Conservation (phyloP, 768 basidiomycete genomes). For the Serendipita sp. region DNA sequence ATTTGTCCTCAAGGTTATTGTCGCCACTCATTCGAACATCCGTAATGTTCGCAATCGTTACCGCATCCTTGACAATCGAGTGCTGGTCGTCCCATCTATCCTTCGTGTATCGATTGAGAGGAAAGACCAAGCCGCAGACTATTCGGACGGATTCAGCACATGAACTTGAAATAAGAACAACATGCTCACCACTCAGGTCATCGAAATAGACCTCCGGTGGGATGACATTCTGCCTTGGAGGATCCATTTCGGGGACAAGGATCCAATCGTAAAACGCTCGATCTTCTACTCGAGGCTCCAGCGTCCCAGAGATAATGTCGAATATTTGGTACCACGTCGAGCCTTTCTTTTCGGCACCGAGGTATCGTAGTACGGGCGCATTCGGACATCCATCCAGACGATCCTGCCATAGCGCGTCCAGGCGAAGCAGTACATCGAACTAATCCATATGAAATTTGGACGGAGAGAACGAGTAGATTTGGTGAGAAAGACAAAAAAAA, state of each 20-base stretch:
- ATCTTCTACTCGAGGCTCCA: constrained; percentile 25
- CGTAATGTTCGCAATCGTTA: constrained; percentile 27
- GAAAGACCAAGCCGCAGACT: constrained; percentile 30
- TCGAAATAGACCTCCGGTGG: constrained; percentile 35
- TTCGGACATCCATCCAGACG: constrained; percentile 36
- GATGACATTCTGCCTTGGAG: constrained; percentile 16
- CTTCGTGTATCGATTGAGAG: constrained; percentile 25
- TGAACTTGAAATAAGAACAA: neutral
- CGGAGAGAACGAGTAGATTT: neutral
- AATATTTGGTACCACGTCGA: constrained; percentile 19
- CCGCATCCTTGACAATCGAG: constrained; percentile 22
- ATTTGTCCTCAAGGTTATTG: constrained; percentile 5
- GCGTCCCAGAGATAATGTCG: constrained; percentile 25
- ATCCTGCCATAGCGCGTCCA: constrained; percentile 31
- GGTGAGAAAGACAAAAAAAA: neutral
- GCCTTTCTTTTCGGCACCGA: constrained; percentile 15
- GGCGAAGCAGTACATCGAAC: constrained; percentile 33
- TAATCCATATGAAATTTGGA: constrained; percentile 10
- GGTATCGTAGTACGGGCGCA: constrained; percentile 29
- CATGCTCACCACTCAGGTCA: constrained; percentile 20
- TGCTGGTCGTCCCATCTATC: constrained; percentile 26
- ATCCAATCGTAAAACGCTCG: constrained; percentile 30
- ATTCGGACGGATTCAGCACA: neutral
- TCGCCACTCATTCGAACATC: constrained; percentile 18
- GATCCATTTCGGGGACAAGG: constrained; percentile 19